Evolutionary conservation across 345 rosid species (phyloP).

Genomic region (Hypericum androsaemum): DNA sequence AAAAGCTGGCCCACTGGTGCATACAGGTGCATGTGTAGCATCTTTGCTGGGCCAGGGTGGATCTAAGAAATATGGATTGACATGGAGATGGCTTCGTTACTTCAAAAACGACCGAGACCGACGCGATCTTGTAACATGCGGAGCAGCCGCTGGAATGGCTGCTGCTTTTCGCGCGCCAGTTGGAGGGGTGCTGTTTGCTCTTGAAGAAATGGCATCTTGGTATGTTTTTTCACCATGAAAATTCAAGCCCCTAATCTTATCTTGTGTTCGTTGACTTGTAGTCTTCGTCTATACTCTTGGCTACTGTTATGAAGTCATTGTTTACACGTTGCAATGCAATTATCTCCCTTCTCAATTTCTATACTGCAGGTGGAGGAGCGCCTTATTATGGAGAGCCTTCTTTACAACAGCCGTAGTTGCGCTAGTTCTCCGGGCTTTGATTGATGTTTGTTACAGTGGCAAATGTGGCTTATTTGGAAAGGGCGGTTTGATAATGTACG

Average conservation of each 20-base stretch:
- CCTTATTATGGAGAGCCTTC: conserved; percentile 86
- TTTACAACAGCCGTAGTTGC: conserved; percentile 87
- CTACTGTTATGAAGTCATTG: background rate
- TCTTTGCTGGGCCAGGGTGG: conserved; percentile 86
- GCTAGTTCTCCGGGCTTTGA: conserved; percentile 69
- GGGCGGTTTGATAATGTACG: conserved; percentile 88
- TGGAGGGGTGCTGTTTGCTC: conserved; percentile 81
- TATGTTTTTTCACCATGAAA: conserved; percentile 17
- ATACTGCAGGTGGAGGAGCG: conserved; percentile 75
- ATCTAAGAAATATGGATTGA: conserved; percentile 61
- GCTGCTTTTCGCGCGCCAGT: conserved; percentile 90
- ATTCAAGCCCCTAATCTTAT: too few species aligned
- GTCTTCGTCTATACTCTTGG: too few species aligned
- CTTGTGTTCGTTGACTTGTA: too few species aligned
- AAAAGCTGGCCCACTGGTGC: conserved; percentile 97
- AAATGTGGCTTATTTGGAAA: conserved; percentile 86
- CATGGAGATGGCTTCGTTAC: conserved; percentile 72
- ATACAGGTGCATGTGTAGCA: conserved; percentile 90
- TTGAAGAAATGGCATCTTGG: conserved; percentile 98
- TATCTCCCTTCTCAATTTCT: background rate
- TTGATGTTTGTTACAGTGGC: conserved; percentile 75
- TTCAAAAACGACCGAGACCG: conserved; percentile 83
- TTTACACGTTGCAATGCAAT: background rate
- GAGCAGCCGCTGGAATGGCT: conserved; percentile 95
- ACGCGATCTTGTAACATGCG: conserved; percentile 88